Conservation (phyloP, 805 yeast species). For the Zygotorulaspora danielsina region DNA sequence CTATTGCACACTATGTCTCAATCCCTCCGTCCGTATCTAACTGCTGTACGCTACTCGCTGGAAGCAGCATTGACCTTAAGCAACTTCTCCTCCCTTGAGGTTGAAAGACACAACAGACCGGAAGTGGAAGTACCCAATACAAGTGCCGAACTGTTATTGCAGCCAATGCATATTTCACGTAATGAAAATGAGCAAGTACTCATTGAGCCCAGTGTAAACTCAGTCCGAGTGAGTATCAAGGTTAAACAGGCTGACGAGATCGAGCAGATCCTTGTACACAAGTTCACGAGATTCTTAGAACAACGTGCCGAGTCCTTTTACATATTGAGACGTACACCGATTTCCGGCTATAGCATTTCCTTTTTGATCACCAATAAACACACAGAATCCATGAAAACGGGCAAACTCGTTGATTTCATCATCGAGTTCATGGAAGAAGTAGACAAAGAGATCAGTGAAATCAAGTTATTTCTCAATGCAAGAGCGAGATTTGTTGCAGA, state of each 20-base stretch:
- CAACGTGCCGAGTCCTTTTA: constrained; percentile 94
- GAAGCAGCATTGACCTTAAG: constrained; percentile 91
- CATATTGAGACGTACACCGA: constrained; percentile 85
- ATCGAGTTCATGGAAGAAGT: constrained; percentile 99
- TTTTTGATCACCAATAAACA: constrained; percentile 91
- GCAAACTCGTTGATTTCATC: constrained; percentile 91
- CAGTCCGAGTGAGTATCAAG: constrained; percentile 83
- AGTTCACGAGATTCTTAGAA: constrained; percentile 88
- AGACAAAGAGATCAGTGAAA: constrained; percentile 96
- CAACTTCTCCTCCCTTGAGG: constrained; percentile 91
- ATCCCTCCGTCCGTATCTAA: constrained; percentile 90
- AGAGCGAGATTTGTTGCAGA: constrained; percentile 98
- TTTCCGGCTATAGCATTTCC: constrained; percentile 87
- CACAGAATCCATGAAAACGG: constrained; percentile 92
- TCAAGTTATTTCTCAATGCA: constrained; percentile 94
- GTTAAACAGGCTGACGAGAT: constrained; percentile 98
- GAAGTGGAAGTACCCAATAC: constrained; percentile 82
- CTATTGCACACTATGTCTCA: constrained; percentile 71
- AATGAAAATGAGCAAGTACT: constrained; percentile 90
- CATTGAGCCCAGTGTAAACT: constrained; percentile 91
- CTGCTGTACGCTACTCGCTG: constrained; percentile 88
- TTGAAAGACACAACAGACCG: constrained; percentile 95
- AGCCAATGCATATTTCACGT: constrained; percentile 85
- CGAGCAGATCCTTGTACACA: constrained; percentile 89
- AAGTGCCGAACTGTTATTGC: constrained; percentile 77